Base-by-base conservation (phyloP, 2,329 filamentous ascomycete genomes). In the Hypomyces perniciosus region DNA sequence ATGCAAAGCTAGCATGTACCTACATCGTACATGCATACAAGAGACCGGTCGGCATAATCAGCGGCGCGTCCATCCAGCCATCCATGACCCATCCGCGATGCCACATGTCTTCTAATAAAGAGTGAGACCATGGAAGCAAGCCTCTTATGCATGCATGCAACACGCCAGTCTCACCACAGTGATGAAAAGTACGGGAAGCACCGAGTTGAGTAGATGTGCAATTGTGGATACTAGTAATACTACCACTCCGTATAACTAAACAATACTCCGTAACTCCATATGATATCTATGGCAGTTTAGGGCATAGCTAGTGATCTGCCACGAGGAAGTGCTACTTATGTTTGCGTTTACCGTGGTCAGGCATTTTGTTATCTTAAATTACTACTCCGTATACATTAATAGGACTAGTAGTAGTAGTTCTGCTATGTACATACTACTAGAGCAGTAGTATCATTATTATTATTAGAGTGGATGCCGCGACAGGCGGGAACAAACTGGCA, bases 111-210 rank as follows among this genome's bases (percentile, higher is more conserved):
- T 35, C 33, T 35, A 8, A 8, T 8, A 35, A 8, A 35, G 12
- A 35, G 33, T 35, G 8, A 35, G 12, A 34, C 33, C 6, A 34
- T 34, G 12, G 12, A 7, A 34, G 33, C 33, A 35, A 35, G 12
- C 33, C 33, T 35, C 33, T 12, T 20, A 20, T 35, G 33, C 37
- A 39, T 39, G 10, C 37, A 20, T 35, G 13, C 37, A 20, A 39
- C 10, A 20, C 37, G 48, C 37, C 28, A 12, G 34, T 33, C 34
- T 35, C 26, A 6, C 33, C 35, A 35, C 34, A 41, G 41, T 50
- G 48, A 45, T 44, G 41, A 50, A 50, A 50, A 50, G 48, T 45
- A 44, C 48, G 33, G 33, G 12, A 35, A 8, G 38, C 30, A 35
- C 26, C 29, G 26, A 26, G 9, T 48, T 33, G 29, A 41, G 47